Base-by-base conservation (phyloP, 129 eudicot genomes). In the Flaveria sonorensis region DNA sequence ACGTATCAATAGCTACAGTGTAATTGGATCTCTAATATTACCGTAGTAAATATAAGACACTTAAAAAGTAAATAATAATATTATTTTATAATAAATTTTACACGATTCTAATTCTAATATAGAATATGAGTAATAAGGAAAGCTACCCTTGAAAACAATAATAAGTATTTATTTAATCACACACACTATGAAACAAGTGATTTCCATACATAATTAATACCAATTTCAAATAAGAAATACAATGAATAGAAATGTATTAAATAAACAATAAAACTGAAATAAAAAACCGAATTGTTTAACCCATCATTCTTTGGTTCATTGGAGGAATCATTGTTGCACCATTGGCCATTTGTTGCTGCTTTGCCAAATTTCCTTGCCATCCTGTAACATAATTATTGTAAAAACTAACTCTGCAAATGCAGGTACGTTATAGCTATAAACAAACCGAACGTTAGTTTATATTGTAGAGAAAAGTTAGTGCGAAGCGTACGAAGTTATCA, bases 251-350 rank as follows among this genome's bases (percentile, higher is more conserved):
- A 50, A 50, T 50, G 55, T 50, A 50, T 57, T 57, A 23, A 19
- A 20, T 9, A 57, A 57, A 57, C 28, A 20, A 21, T 57, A 57
- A 20, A 57, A 57, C 16, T 57, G 30, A 57, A 21, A 57, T 9
- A 1, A 57, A 28, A 57, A 57, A 57, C 64, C 30, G 26, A 10
- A 57, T 57, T 21, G 16, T 20, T 10, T 57, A 57, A 57, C 67
- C n/a, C 77, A 64, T 83, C 88, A 85, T 88, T 6, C 72, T 81
- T 83, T 86, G 93, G 83, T 81, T 78, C 72, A 83, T 48, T 12
- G 90, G 90, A 14, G 93, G 85, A 23, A 83, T 32, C 88, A 84
- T 86, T 1, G 64, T 26, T 1, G 73, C 71, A 48, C 62, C 8
- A 10, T 81, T 87, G 18, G 72, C 86, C 78, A 66, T 43, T 9